Evolutionary conservation across 345 rosid species (phyloP).

Genomic region (Draba incana): DNA sequence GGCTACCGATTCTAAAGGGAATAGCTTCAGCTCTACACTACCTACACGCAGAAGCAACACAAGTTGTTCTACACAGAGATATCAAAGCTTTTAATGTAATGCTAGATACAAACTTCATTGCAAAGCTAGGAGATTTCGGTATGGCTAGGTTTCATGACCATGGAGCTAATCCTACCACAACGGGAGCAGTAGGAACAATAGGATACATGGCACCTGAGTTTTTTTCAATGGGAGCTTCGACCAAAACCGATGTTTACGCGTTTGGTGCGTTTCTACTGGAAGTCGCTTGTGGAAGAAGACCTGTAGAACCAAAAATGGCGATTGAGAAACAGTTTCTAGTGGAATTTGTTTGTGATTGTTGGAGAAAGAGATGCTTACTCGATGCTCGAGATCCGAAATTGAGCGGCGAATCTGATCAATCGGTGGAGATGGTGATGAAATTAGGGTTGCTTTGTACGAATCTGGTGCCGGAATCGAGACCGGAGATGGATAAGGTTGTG

Average conservation of each 20-base stretch:
- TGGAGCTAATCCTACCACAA: conserved; percentile 45
- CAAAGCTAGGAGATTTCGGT: conserved; percentile 62
- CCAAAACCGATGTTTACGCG: conserved; percentile 48
- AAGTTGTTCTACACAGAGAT: conserved; percentile 56
- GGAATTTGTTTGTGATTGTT: conserved; percentile 45
- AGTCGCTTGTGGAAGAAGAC: conserved; percentile 59
- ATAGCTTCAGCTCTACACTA: conserved; percentile 54
- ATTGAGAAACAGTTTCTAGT: conserved; percentile 39
- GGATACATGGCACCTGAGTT: conserved; percentile 63
- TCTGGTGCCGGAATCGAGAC: conserved; percentile 40
- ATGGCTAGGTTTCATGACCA: conserved; percentile 54
- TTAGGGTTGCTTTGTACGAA: conserved; percentile 49
- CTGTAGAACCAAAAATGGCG: conserved; percentile 36
- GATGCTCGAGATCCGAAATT: conserved; percentile 41
- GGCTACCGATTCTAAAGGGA: conserved; percentile 47
- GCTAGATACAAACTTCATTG: conserved; percentile 47
- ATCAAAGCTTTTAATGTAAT: conserved; percentile 54
- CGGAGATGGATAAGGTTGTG: conserved; percentile 44
- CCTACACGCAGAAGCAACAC: conserved; percentile 54
- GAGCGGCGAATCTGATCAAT: conserved; percentile 29
- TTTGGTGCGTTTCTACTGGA: conserved; percentile 57
- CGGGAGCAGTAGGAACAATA: conserved; percentile 50
- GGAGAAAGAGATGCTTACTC: conserved; percentile 37
- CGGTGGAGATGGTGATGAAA: conserved; percentile 48
- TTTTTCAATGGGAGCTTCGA: conserved; percentile 48